Evolutionary conservation across 1,284 basidiomycete genomes (phyloP).

Genomic region (Marasmius tenuissimus): DNA sequence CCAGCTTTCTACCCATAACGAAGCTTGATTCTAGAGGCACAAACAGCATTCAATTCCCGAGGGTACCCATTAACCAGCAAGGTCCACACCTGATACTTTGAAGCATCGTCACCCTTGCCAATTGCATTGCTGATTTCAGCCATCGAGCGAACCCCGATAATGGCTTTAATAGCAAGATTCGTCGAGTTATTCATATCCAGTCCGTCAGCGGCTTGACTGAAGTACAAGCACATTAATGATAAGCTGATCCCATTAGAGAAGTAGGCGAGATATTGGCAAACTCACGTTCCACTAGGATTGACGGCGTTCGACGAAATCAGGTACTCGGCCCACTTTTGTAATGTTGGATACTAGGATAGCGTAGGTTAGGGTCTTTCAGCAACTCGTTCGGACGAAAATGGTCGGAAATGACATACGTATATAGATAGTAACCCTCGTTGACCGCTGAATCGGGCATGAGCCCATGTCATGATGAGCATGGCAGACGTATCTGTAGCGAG

Average conservation of each 20-base stretch:
- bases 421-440: conserved; percentile 9
- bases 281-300: conserved; percentile 11
- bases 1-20: conserved; percentile 23
- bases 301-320: not conserved
- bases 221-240: not conserved
- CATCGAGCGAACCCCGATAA: conserved; percentile 22
- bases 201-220: conserved; percentile 11
- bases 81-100: conserved; percentile 16
- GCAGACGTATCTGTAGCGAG: conserved; percentile 12
- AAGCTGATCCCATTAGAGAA: not conserved
- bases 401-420: conserved; percentile 15
- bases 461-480: conserved; percentile 22
- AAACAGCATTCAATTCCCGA: not conserved
- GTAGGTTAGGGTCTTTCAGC: not conserved
- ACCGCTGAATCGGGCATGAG: conserved; percentile 17
- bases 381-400: not conserved
- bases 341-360: conserved; percentile 8
- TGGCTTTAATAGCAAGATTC: conserved; percentile 21
- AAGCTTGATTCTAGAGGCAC: conserved; percentile 18
- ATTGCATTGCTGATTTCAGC: conserved; percentile 15
- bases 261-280: not conserved
- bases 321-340: conserved; percentile 13
- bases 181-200: conserved; percentile 11
- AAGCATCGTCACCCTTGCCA: conserved; percentile 13
- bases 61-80: not conserved